Base-by-base conservation (phyloP, 345 rosid genomes). In the Eucalyptus regnans region DNA sequence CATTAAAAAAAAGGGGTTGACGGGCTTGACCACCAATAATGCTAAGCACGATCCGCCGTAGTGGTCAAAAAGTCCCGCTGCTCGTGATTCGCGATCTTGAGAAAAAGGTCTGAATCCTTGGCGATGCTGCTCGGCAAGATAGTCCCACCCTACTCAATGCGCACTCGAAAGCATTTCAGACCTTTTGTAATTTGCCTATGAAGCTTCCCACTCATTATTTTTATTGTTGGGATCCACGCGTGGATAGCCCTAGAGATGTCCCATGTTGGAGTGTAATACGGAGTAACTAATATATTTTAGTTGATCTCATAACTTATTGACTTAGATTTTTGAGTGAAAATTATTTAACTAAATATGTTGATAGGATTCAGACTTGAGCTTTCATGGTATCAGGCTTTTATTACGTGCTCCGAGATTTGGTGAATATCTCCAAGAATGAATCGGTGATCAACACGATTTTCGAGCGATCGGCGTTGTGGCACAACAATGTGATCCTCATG, bases 311-410 rank as follows among this genome's bases (percentile, higher is more conserved):
- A 23, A 56, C 1, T 56, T 22, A 23, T 56, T 56, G 0, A 22
- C 27, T 8, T 56, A 56, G 23, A 1, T 23, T 56, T 56, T 56
- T 56, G 3, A 56, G 3, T 56, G 12, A 56, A 54, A 22, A 22
- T 54, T 18, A 54, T 54, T 54, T 22, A 8, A 54, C 0, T 54
- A 1, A 2, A 56, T 56, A 9, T 9, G 1, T 56, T 9, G 4
- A 23, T 0, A 3, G 6, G 25, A 52, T 56, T 56, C 0, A 4
- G 1, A 56, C 62, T 56, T 23, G 6, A 56, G 6, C 62, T 56
- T 56, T 56, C 29, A 52, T 56, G 4, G 12, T 56, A 56, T 9
- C 0, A 1, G 12, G 6, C 6, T 23, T 25, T 52, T 52, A 7
- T 2, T 52, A 20, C 1, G 4, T 5, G 6, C 11, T 56, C 2